Evolutionary conservation across 2,329 filamentous ascomycete species (phyloP), one percentile per base, ranked within the genome.

Genomic region (Chrysosporium keratinophilum): DNA sequence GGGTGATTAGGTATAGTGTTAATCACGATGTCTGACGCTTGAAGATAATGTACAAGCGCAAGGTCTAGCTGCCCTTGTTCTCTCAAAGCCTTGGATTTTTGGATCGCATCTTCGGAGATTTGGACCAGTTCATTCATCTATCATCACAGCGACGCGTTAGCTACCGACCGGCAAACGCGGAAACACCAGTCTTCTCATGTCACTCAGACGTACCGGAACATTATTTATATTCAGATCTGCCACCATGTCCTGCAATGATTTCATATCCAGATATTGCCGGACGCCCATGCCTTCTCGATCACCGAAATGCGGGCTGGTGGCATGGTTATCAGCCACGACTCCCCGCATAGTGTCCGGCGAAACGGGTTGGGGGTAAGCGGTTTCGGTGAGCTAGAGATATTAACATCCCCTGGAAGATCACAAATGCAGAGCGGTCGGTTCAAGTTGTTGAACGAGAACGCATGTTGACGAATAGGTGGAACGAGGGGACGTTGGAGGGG

Each of bases 11-110:
- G 86, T 23, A 97, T 83, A 41, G 83, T 74, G 54, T 91, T 83
- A 49, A 89, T 77, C 12, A 86, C 79, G 53, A 96, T 85, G 54
- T 89, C 83, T 56, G 80, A 89, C 10, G 90, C 87, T 58, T 84
- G 81, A 55, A 97, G 78, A 64, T 91, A 97, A 57, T 95, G 87
- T 59, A 85, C 80, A 53, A 95, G 84, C 2, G 90, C 90, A 37
- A 82, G 69, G 64, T 93, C 88, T 3, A 83, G 80, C 35, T 70
- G 61, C 28, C 67, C 62, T 23, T 62, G 59, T 39, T 70, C 64
- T 23, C 63, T 57, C 52, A 68, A 62, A 17, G 54, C 50, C 51
- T 61, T 67, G 14, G 68, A 65, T 57, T 62, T 63, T 23, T 65
- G 60, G 39, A 71, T 65, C 33, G 69, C 65, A 50, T 68, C 64